Conservation (phyloP, 352 stramenopile species). For the Globisporangium rhizosaccharum region DNA sequence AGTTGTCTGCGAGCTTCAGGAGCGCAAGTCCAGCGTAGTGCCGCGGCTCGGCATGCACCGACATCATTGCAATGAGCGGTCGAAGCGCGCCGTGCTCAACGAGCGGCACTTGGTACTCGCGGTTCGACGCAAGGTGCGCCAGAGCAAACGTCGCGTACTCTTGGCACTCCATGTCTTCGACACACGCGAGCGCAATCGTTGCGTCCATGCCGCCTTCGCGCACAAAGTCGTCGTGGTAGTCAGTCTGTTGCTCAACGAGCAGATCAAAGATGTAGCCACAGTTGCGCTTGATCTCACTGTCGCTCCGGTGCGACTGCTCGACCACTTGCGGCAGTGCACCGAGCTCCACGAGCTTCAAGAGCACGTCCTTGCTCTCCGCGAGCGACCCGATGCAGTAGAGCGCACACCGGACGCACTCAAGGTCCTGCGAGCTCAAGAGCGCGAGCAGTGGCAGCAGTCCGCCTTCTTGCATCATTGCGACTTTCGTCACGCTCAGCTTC, state of each 20-base stretch:
- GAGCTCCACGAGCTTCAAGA: constrained; percentile 88
- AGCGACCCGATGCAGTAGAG: constrained; percentile 94
- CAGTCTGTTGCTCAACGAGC: constrained; percentile 85
- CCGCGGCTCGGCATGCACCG: constrained; percentile 88
- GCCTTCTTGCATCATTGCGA: constrained; percentile 87
- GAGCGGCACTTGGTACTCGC: constrained; percentile 90
- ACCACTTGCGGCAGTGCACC: constrained; percentile 82
- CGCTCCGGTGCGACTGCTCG: constrained; percentile 62
- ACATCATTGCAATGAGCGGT: constrained; percentile 96
- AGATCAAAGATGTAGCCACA: constrained; percentile 92
- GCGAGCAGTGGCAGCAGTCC: constrained; percentile 86
- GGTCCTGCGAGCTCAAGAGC: constrained; percentile 81
- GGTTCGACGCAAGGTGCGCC: constrained; percentile 92
- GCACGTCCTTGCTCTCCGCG: constrained; percentile 88
- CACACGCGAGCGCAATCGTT: constrained; percentile 85
- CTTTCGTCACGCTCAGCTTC: constrained; percentile 83
- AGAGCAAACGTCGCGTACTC: constrained; percentile 96
- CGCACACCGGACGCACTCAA: constrained; percentile 86
- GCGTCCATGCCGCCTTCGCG: constrained; percentile 84
- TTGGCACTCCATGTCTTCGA: constrained; percentile 95
- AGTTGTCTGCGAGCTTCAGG: constrained; percentile 98
- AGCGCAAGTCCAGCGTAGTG: constrained; percentile 95
- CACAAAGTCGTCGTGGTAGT: constrained; percentile 91
- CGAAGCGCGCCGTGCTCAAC: constrained; percentile 89
- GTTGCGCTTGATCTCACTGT: constrained; percentile 91